Percentiles rank a stretch among this genome's conserved stretches.
phyloP scores from a whole-genome alignment of 176 grass and related monocot genomes.

The Ananas comosus region DNA sequence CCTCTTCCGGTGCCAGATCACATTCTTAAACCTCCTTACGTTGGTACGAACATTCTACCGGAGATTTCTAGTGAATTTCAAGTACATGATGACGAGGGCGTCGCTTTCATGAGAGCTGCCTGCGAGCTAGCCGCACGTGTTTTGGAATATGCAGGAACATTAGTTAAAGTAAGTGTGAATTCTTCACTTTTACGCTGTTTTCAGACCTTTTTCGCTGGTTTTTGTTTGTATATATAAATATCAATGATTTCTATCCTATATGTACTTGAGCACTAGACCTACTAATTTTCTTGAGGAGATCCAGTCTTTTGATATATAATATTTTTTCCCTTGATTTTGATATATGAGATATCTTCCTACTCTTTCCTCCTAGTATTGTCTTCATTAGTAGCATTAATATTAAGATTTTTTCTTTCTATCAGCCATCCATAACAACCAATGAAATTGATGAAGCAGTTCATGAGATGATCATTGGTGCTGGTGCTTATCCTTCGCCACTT shows the following conservation, averaged over 20 bases:
- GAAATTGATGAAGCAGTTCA: slow-evolving; percentile 99
- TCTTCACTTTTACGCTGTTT: neutral
- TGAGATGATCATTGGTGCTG: slow-evolving; percentile 90
- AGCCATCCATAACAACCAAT: slow-evolving; percentile 97
- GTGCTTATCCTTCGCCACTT: slow-evolving; percentile 94
- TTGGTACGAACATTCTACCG: slow-evolving; percentile 37
- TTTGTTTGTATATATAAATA: too few relatives aligned
- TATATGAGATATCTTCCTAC: too few relatives aligned
- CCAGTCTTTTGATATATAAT: neutral
- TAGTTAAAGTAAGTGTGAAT: slow-evolving; percentile 60
- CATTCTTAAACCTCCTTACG: slow-evolving; percentile 64
- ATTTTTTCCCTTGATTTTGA: neutral
- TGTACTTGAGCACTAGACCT: too few relatives aligned
- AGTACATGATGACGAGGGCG: slow-evolving; percentile 62
- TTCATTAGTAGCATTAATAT: slow-evolving; percentile 4
- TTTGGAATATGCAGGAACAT: slow-evolving; percentile 66
- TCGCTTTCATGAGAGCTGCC: slow-evolving; percentile 70
- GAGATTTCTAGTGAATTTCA: slow-evolving; percentile 67
- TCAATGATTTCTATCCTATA: too few relatives aligned
- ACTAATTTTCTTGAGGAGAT: too few relatives aligned
- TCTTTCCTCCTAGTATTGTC: slow-evolving; percentile 3
- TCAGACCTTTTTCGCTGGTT: neutral
- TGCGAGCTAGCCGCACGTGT: slow-evolving; percentile 70
- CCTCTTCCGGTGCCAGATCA: slow-evolving; percentile 63
- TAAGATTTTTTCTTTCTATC: slow-evolving; percentile 44